Evolutionary conservation across 805 yeast species (phyloP).

Genomic region (Saccharomycopsis fermentans): DNA sequence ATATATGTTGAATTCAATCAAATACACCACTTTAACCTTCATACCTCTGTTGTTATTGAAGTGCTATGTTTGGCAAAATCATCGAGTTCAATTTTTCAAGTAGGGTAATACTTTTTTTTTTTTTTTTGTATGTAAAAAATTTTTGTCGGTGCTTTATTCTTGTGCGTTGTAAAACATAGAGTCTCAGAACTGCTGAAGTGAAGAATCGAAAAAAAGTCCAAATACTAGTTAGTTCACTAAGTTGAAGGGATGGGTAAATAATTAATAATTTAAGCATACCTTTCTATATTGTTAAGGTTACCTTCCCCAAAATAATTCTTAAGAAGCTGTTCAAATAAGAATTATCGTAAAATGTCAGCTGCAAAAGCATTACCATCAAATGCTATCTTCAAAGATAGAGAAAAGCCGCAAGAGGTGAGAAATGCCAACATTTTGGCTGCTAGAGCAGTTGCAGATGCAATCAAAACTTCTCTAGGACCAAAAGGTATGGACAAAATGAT

Average conservation of each 20-base stretch:
- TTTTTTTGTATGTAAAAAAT: neutral
- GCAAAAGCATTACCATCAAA: constrained; percentile 43
- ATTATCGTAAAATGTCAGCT: neutral
- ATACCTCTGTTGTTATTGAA: no score
- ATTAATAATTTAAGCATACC: no score
- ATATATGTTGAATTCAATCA: neutral
- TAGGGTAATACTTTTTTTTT: neutral
- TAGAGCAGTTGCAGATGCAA: constrained; percentile 90
- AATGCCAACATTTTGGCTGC: constrained; percentile 85
- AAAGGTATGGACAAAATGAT: constrained; percentile 99
- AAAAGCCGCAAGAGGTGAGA: constrained; percentile 92
- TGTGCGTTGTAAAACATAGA: no score
- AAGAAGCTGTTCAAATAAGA: neutral
- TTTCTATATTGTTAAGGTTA: no score
- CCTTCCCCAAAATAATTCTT: no score
- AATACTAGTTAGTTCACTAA: no score
- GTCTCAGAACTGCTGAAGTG: neutral
- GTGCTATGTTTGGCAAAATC: no score
- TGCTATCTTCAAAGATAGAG: constrained; percentile 85
- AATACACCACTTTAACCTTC: neutral
- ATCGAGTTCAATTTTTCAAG: neutral
- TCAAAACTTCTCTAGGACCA: constrained; percentile 93
- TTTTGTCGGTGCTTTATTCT: neutral
- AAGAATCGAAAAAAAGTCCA: neutral
- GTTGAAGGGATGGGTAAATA: no score